Evolutionary conservation across 2,329 filamentous ascomycete genomes (phyloP).

Genomic region (Botrytis galanthina): DNA sequence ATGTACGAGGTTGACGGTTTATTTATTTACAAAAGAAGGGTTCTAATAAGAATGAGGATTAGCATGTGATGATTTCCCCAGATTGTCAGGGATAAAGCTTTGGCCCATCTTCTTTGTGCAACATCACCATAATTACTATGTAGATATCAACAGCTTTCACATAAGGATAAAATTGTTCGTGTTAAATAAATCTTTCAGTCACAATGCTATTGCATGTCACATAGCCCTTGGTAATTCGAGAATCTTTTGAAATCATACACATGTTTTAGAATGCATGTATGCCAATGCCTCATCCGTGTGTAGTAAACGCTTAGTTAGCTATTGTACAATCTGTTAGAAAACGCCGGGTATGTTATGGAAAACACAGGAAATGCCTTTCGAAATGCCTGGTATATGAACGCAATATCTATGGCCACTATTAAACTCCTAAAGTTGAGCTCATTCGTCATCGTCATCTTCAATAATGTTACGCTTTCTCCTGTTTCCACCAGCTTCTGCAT

Average conservation of each 20-base stretch:
- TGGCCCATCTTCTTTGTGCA: constrained; percentile 1
- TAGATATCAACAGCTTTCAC: neutral
- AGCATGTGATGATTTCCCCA: constrained; percentile 21
- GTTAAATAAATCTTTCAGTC: neutral
- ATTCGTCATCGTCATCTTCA: constrained; percentile 55
- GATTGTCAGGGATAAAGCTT: constrained; percentile 20
- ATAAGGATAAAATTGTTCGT: neutral
- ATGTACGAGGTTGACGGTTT: neutral
- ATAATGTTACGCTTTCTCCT: constrained; percentile 56
- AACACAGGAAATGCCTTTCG: constrained; percentile 9
- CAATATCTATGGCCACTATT: constrained; percentile 1
- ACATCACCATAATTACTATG: neutral
- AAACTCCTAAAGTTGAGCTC: constrained; percentile 6
- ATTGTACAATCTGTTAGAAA: constrained; percentile 13
- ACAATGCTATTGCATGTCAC: neutral
- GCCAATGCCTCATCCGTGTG: neutral
- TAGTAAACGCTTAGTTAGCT: neutral
- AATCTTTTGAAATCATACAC: neutral
- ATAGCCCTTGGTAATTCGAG: neutral
- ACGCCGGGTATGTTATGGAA: constrained; percentile 12
- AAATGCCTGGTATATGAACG: neutral
- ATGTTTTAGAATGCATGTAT: neutral
- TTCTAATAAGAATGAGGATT: constrained; percentile 16
- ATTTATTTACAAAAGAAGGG: neutral
- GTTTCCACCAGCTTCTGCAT: constrained; percentile 37